Base-by-base conservation (phyloP, 139 green algal species). In the Asterochloris sp. region DNA sequence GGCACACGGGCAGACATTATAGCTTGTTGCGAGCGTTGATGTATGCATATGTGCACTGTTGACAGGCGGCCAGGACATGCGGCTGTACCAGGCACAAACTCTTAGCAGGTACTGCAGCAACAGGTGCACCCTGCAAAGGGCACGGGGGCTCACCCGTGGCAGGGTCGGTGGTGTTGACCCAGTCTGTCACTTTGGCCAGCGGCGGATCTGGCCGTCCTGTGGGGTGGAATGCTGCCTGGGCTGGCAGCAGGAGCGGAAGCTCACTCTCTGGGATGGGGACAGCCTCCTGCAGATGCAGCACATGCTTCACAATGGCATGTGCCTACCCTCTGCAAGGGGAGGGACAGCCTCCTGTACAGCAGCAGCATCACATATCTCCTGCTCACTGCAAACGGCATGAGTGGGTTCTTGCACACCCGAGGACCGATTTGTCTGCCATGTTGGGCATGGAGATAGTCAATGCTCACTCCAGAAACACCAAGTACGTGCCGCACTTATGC, bases 171-270 rank as follows among this genome's bases (percentile, higher is more conserved):
- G 86, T 89, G n/a, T 90, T 80, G 29, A 98, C 89, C 96, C 96
- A 98, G 13, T 94, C 89, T 2, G 75, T 83, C 61, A 95, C 87
- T 38, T 92, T 93, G 47, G 96, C 92, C 21, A 99, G 88, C 12
- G 96, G 96, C 10, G 88, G 91, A 79, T 99, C 93, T 11, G 92
- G 89, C 8, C 87, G 96, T 54, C 94, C 95, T 28, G 78, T 94
- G 78, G 97, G 97, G 75, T 95, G 94, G 91, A 98, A 99, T 76
- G 95, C 83, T 67, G 97, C 94, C 0, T 89, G 95, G 12, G 95
- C 90, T 0, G 97, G 97, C 73, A 99, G 90, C 24, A 74, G 69
- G 27, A 99, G 85, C 1, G 97, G 97, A 66, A 99, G 92, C n/a
- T 95, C 81, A 0, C 74, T 80, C 87, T 98, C 95, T 15, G 87